A percentile compares a stretch with the other conserved stretches of the same genome.
phyloP scores from a whole-genome alignment of 441 rosid species.

The Populus hybrid region DNA sequence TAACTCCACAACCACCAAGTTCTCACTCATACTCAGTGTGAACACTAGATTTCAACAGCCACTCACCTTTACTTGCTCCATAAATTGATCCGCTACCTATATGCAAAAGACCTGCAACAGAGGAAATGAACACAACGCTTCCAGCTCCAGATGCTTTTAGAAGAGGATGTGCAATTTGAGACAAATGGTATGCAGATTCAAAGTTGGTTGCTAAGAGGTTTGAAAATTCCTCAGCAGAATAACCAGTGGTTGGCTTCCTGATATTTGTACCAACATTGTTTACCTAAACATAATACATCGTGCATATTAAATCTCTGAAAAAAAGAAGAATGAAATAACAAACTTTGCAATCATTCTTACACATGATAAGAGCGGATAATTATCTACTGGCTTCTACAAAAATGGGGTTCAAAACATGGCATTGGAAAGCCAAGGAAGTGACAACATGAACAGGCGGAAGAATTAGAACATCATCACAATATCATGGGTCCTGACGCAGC shows the following conservation, averaged over 20 bases:
- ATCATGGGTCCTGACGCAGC: background rate
- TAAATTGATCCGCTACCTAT: constrained; percentile 65
- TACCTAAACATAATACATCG: constrained; percentile 38
- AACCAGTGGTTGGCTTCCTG: constrained; percentile 74
- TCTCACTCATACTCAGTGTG: background rate
- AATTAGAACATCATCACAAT: too few species aligned
- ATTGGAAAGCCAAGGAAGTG: background rate
- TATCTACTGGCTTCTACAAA: background rate
- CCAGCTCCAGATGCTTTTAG: constrained; percentile 73
- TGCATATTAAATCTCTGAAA: background rate
- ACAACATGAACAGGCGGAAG: background rate
- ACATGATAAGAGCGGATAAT: background rate
- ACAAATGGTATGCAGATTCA: constrained; percentile 70
- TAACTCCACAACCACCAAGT: background rate
- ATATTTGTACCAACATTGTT: constrained; percentile 86
- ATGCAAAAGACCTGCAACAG: constrained; percentile 59
- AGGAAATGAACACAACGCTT: constrained; percentile 76
- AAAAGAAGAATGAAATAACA: background rate
- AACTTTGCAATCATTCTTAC: background rate
- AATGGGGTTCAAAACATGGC: background rate
- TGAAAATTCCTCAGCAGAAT: constrained; percentile 54
- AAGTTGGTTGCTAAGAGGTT: constrained; percentile 61
- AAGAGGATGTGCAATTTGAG: constrained; percentile 82
- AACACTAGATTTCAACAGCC: background rate
- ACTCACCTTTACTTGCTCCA: constrained; percentile 65